Conservation (phyloP, 345 rosid species). For the Linum usitatissimum region DNA sequence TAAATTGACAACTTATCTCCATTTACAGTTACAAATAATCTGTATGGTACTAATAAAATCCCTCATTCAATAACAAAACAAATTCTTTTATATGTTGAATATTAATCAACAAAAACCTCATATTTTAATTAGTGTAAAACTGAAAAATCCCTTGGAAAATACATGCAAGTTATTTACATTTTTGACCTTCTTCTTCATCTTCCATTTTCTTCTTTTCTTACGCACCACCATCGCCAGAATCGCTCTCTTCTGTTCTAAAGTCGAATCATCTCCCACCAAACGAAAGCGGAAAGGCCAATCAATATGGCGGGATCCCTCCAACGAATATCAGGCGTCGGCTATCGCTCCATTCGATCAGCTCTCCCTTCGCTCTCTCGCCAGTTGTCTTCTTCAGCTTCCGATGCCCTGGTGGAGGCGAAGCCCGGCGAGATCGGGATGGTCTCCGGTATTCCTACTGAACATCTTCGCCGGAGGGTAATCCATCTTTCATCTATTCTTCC, state of each 20-base stretch:
- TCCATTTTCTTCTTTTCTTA: neutral
- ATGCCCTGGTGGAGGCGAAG: slow-evolving; percentile 62
- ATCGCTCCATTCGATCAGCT: neutral
- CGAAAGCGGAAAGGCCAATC: neutral
- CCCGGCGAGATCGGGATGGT: slow-evolving; percentile 81
- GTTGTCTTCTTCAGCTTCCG: slow-evolving; percentile 27
- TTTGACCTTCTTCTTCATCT: neutral
- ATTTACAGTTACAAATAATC: no score
- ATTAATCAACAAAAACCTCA: no score
- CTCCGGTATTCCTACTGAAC: slow-evolving; percentile 89
- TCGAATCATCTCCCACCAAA: neutral
- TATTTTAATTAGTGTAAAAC: no score
- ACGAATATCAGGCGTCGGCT: neutral
- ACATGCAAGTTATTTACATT: neutral
- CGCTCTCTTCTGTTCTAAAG: neutral
- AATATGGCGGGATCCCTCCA: slow-evolving; percentile 16
- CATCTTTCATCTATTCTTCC: no score
- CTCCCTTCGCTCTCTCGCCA: slow-evolving; percentile 11
- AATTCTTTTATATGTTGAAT: no score
- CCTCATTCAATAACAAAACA: no score
- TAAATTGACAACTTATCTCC: no score
- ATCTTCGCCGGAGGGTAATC: slow-evolving; percentile 52
- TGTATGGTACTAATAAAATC: no score
- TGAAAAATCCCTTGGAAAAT: no score
- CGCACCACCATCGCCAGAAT: neutral